Conservation (phyloP, 2,329 filamentous ascomycete species). For the Atkinsonella texensis region DNA sequence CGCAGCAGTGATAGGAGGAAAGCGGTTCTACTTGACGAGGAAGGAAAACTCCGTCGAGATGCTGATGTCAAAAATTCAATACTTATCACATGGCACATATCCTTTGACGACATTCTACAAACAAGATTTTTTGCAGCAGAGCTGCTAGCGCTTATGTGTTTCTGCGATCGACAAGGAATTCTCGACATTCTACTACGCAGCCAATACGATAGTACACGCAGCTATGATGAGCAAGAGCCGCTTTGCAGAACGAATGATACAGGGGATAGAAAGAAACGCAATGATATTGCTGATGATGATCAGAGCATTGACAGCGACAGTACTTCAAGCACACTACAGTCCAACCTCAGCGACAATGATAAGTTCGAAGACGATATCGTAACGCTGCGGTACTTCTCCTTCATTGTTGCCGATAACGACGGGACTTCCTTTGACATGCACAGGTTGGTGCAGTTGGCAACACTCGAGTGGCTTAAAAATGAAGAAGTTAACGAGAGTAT, state of each 20-base stretch:
- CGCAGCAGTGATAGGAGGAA: slow-evolving; percentile 3
- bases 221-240: background rate
- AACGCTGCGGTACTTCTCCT: slow-evolving; percentile 18
- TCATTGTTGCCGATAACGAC: slow-evolving; percentile 14
- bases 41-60: slow-evolving; percentile 10
- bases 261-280: background rate
- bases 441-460: slow-evolving; percentile 21
- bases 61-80: background rate
- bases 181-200: slow-evolving; percentile 5
- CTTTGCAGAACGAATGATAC: background rate
- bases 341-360: slow-evolving; percentile 5
- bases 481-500: slow-evolving; percentile 5
- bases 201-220: slow-evolving; percentile 4
- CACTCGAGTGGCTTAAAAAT: slow-evolving; percentile 11
- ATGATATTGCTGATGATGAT: slow-evolving; percentile 4
- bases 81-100: background rate
- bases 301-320: slow-evolving; percentile 6
- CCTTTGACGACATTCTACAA: slow-evolving; percentile 15
- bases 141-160: background rate
- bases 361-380: slow-evolving; percentile 18
- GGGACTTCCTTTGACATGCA: slow-evolving; percentile 23
- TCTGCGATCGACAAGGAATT: background rate
- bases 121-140: slow-evolving; percentile 7
- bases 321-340: slow-evolving; percentile 2
- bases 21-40: background rate